Percentiles rank a stretch among this genome's conserved stretches.
These are phyloP conservation scores for Lecanicillium sp. DNA, from an alignment of 2,329 filamentous ascomycete genomes.

Conservation along the genomic window DNA sequence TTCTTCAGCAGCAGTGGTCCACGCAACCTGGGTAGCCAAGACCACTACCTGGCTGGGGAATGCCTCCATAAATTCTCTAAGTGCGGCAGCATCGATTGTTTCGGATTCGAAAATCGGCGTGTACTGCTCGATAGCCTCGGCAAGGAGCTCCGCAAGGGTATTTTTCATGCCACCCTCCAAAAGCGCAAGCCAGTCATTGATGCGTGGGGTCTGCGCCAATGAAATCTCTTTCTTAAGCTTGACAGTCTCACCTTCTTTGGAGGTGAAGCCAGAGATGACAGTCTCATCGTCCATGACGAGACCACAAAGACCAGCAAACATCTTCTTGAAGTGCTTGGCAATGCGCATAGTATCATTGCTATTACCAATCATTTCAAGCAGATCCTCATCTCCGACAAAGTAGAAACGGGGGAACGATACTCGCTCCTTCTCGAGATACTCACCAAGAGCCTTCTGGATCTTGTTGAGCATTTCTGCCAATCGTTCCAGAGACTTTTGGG, in stretches of 20 bases:
- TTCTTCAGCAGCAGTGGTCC: constrained; percentile 80
- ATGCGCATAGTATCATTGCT: constrained; percentile 95
- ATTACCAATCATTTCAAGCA: constrained; percentile 98
- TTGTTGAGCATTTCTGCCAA: constrained; percentile 96
- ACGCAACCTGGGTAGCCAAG: constrained; percentile 84
- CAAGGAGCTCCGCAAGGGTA: constrained; percentile 82
- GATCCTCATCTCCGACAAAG: constrained; percentile 96
- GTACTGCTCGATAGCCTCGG: constrained; percentile 79
- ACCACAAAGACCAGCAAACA: constrained; percentile 95
- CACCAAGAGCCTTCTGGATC: constrained; percentile 96
- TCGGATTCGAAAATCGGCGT: constrained; percentile 66
- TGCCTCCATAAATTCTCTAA: constrained; percentile 71
- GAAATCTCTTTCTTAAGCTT: constrained; percentile 85
- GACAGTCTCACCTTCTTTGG: constrained; percentile 89
- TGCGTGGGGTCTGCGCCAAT: constrained; percentile 84
- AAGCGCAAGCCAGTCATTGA: constrained; percentile 97
- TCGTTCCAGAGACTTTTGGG: constrained; percentile 91
- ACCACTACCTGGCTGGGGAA: constrained; percentile 96
- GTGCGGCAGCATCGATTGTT: constrained; percentile 58
- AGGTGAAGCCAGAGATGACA: constrained; percentile 85
- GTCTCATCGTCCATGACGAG: constrained; percentile 85
- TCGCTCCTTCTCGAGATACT: constrained; percentile 96
- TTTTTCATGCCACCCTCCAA: constrained; percentile 90
- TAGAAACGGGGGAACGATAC: constrained; percentile 98
- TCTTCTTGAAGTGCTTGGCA: constrained; percentile 98